Evolutionary conservation across 163 green algal genomes (phyloP).

Genomic region (Scenedesmus sp.): DNA sequence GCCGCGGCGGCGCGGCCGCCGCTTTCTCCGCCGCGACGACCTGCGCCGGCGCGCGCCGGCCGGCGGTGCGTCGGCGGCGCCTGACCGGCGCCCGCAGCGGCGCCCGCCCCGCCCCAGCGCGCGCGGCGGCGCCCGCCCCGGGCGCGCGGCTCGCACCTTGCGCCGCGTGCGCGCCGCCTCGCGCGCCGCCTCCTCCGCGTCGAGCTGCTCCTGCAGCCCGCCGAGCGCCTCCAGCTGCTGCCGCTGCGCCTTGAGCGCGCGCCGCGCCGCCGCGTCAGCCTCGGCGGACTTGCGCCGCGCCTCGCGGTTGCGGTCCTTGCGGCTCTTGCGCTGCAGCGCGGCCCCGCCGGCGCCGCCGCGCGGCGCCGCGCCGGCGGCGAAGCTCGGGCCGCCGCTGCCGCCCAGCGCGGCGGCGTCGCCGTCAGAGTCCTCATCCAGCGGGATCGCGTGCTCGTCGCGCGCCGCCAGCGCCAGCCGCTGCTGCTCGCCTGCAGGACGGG

Average conservation of each 20-base stretch:
- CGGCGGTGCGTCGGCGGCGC: too few relatives aligned
- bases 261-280: conserved; percentile 28
- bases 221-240: conserved; percentile 52
- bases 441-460: conserved; percentile 39
- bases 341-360: not conserved
- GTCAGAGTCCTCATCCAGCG: conserved; percentile 31
- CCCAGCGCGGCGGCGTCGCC: conserved; percentile 13
- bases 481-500: too few relatives aligned
- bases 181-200: conserved; percentile 35
- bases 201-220: conserved; percentile 45
- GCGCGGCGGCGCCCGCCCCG: too few relatives aligned
- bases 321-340: conserved; percentile 51
- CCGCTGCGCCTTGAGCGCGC: conserved; percentile 56
- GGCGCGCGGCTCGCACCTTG: too few relatives aligned
- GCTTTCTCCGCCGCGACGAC: conserved; percentile 57
- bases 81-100: not conserved
- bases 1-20: conserved; percentile 44
- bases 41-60: conserved; percentile 30
- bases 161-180: not conserved
- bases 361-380: not conserved
- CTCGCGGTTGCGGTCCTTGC: conserved; percentile 57
- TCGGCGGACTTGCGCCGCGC: conserved; percentile 50
- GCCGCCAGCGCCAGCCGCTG: not conserved
- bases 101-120: too few relatives aligned
- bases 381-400: not conserved